Conservation (phyloP, 495 filamentous ascomycete species). For the Penicillium alfredii region DNA sequence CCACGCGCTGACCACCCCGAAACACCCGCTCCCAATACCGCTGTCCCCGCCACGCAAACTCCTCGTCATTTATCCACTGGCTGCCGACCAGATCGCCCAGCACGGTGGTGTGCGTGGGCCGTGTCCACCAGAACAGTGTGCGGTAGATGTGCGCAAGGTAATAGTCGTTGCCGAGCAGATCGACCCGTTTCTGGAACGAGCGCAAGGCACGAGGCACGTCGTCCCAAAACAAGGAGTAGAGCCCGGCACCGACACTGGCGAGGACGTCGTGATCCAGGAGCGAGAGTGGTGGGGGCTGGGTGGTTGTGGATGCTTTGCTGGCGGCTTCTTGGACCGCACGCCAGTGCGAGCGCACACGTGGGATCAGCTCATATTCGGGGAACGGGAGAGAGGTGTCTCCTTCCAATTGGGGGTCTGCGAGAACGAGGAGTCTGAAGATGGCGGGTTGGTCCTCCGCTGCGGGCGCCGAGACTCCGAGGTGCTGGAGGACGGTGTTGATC, state of each 20-base stretch:
- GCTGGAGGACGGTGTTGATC: conserved; percentile 44
- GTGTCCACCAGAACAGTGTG: conserved; percentile 71
- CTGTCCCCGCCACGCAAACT: conserved; percentile 64
- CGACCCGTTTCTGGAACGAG: conserved; percentile 68
- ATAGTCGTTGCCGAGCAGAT: conserved; percentile 88
- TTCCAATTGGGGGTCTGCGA: conserved; percentile 93
- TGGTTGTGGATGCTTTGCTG: conserved; percentile 11
- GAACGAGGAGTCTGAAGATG: conserved; percentile 80
- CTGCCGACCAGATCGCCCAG: conserved; percentile 92
- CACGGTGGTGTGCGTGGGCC: conserved; percentile 82
- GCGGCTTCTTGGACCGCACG: conserved; percentile 25
- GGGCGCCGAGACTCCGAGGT: conserved; percentile 27
- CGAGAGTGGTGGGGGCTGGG: conserved; percentile 11
- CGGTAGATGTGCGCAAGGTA: conserved; percentile 92
- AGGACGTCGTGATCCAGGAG: conserved; percentile 22
- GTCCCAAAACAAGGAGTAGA: conserved; percentile 48
- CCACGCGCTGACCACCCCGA: conserved; percentile 56
- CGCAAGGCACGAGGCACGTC: conserved; percentile 61
- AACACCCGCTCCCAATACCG: conserved; percentile 85
- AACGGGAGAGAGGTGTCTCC: conserved; percentile 77
- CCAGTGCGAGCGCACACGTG: conserved; percentile 51
- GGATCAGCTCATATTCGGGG: conserved; percentile 52
- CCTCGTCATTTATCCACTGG: conserved; percentile 84
- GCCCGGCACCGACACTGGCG: conserved; percentile 38
- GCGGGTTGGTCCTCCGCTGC: conserved; percentile 27